phyloP scores from a whole-genome alignment of 352 stramenopile species.

The Phytopythium kandeliae region DNA sequence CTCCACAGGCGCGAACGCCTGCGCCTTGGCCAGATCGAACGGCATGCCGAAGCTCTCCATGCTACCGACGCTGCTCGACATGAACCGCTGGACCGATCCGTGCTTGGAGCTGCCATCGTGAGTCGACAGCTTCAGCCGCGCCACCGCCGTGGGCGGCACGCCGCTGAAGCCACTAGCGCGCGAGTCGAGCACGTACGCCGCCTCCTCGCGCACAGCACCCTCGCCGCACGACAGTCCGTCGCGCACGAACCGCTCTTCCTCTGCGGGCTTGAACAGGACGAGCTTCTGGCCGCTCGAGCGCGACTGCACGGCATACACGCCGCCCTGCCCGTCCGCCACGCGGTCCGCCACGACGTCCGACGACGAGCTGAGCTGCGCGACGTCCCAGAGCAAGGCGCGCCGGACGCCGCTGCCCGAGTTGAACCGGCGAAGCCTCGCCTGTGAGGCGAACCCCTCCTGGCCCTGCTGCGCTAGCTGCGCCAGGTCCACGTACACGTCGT shows the following conservation, averaged over 20 bases:
- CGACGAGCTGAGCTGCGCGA: constrained; percentile 45
- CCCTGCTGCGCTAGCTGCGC: constrained; percentile 60
- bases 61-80: constrained; percentile 65
- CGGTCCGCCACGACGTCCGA: constrained; percentile 46
- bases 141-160: constrained; percentile 68
- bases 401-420: constrained; percentile 54
- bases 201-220: constrained; percentile 72
- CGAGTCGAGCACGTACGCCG: constrained; percentile 69
- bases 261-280: constrained; percentile 77
- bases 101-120: constrained; percentile 39
- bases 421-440: constrained; percentile 47
- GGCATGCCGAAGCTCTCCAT: constrained; percentile 84
- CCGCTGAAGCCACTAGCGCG: constrained; percentile 64
- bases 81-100: constrained; percentile 77
- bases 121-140: constrained; percentile 45
- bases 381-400: constrained; percentile 76
- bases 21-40: constrained; percentile 48
- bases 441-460: constrained; percentile 68
- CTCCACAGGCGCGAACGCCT: constrained; percentile 58
- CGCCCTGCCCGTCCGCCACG: constrained; percentile 56
- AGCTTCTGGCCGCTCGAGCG: constrained; percentile 62
- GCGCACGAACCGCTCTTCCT: constrained; percentile 76
- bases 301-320: constrained; percentile 69
- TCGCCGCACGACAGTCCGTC: constrained; percentile 61
- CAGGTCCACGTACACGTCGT: constrained; percentile 73